Base-by-base conservation (phyloP, 192 early-diverging fungal genomes). In the Coemansia guatemalensis region DNA sequence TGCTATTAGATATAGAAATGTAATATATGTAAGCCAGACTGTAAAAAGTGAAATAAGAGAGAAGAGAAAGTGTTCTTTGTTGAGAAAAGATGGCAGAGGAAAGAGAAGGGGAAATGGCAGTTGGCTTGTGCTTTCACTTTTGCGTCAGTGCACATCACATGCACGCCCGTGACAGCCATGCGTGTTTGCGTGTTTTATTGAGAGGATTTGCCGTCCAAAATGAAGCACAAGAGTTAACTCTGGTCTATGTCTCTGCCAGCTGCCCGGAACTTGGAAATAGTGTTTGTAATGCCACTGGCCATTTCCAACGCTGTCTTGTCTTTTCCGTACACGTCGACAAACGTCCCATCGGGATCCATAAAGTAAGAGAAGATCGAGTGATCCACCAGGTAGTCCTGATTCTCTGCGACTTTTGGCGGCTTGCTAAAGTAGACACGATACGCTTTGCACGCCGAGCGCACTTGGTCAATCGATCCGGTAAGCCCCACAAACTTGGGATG, bases 301-400 rank as follows among this genome's bases (percentile, higher is more conserved):
- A 81, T 81, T 25, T 55, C 52, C 33, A 48, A 32, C 0, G 80
- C 74, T 1, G 74, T 56, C 60, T 70, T 73, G 61, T 93, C 91
- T 70, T 89, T 91, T 25, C 95, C 93, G 75, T 93, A 99, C 33
- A 91, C 91, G 20, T 93, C 92, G 22, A 95, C 81, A 74, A 96
- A 99, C 56, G 86, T 66, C 41, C 95, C 95, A 51, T 95, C 87
- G 8, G 92, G 94, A 53, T 90, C 89, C 85, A 99, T 92, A 48
- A 99, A 77, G 72, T 98, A 99, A 64, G 97, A 96, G 78, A 97
- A 99, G 70, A 99, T 99, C 39, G 93, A 94, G 69, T 99, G 97
- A 63, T 99, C 97, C 12, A 99, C 97, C 35, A 99, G 74, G 69
- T 99, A 99, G 67, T 99, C 95, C 55, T 91, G 87, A 30, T 91